Percentiles rank a stretch among this genome's conserved stretches.
phyloP scores from a whole-genome alignment of 2,329 filamentous ascomycete genomes.

The Ophiostoma pallidulum region DNA sequence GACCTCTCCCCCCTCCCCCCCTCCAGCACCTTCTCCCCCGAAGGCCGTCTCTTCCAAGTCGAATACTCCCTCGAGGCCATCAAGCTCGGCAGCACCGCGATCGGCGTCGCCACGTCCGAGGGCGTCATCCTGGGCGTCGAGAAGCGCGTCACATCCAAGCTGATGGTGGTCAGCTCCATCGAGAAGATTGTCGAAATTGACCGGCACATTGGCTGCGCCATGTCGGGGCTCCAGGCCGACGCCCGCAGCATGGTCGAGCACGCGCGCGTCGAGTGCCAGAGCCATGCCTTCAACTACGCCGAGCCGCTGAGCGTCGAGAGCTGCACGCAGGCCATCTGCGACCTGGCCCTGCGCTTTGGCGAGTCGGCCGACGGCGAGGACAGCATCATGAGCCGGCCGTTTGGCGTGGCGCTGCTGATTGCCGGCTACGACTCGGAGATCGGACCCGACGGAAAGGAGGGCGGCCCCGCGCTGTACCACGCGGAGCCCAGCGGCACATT shows the following conservation, averaged over 20 bases:
- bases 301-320: constrained; percentile 92
- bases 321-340: constrained; percentile 97
- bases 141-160: constrained; percentile 95
- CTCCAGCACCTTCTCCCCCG: constrained; percentile 93
- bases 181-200: constrained; percentile 99
- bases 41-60: constrained; percentile 99
- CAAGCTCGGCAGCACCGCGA: constrained; percentile 97
- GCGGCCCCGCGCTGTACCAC: constrained; percentile 94
- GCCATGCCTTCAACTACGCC: constrained; percentile 96
- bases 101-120: constrained; percentile 91
- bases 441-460: constrained; percentile 43
- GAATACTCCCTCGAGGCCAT: constrained; percentile 99
- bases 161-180: constrained; percentile 94
- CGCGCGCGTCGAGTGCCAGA: constrained; percentile 93
- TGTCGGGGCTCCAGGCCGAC: constrained; percentile 95
- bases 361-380: constrained; percentile 97
- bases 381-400: constrained; percentile 96
- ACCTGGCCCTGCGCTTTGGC: constrained; percentile 89
- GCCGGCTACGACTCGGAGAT: constrained; percentile 66
- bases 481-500: constrained; percentile 97
- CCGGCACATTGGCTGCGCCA: constrained; percentile 96
- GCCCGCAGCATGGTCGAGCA: constrained; percentile 97
- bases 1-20: no score
- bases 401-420: constrained; percentile 92
- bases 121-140: constrained; percentile 96